phyloP scores from a whole-genome alignment of 1,139 yeast species.

The Kazachstania sp. region DNA sequence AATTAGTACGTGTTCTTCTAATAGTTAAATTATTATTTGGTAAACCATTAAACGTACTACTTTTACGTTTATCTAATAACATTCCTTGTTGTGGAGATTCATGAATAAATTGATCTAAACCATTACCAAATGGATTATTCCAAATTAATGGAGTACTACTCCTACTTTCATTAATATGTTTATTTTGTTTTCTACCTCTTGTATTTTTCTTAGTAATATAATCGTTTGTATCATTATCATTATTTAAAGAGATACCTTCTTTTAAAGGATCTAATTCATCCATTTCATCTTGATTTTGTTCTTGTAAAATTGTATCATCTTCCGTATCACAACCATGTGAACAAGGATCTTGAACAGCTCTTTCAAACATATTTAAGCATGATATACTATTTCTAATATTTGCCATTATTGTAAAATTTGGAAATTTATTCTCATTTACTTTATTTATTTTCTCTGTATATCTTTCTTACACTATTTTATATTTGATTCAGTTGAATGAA shows the following conservation, averaged over 20 bases:
- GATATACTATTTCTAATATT: constrained; percentile 2
- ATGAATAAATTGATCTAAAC: not conserved
- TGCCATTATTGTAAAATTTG: not conserved
- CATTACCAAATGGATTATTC: constrained; percentile 4
- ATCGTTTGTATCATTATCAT: not conserved
- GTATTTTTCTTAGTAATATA: not conserved
- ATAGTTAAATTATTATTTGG: not conserved
- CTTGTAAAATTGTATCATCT: constrained; percentile 4
- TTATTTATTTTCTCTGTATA: no score
- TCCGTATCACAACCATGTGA: constrained; percentile 10
- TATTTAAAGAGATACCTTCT: not conserved
- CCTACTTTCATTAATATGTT: not conserved
- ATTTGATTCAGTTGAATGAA: no score
- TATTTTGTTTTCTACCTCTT: not conserved
- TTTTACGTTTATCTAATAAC: not conserved
- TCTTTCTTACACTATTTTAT: no score
- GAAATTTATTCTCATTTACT: no score
- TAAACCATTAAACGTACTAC: not conserved
- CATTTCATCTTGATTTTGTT: not conserved
- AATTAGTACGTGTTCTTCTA: constrained; percentile 7
- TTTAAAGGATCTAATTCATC: constrained; percentile 2
- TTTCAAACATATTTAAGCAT: constrained; percentile 9
- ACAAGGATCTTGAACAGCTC: constrained; percentile 12
- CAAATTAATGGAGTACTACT: not conserved
- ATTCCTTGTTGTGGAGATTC: not conserved